Conservation (phyloP, 2,329 filamentous ascomycete genomes). For the Pseudogymnoascus destructans region DNA sequence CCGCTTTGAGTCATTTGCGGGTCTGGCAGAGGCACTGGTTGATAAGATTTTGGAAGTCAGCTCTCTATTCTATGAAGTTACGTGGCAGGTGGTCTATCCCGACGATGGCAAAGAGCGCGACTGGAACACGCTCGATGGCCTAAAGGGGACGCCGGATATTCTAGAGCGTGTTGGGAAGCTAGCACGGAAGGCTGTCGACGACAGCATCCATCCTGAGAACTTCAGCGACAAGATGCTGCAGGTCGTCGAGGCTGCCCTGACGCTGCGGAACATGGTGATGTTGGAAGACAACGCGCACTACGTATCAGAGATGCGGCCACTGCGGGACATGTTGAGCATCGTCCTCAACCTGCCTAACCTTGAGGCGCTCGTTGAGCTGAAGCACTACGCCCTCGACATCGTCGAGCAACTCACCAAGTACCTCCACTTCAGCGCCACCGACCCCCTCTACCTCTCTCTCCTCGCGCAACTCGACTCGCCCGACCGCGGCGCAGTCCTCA, state of each 20-base stretch:
- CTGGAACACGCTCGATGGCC: constrained; percentile 47
- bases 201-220: constrained; percentile 56
- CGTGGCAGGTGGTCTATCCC: constrained; percentile 68
- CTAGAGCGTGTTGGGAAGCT: constrained; percentile 58
- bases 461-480: constrained; percentile 49
- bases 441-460: constrained; percentile 68
- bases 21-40: constrained; percentile 75
- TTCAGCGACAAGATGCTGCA: constrained; percentile 60
- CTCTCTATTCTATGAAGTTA: constrained; percentile 65
- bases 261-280: constrained; percentile 93
- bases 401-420: constrained; percentile 81
- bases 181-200: constrained; percentile 46
- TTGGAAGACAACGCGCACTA: constrained; percentile 77
- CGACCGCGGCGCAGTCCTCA: constrained; percentile 73
- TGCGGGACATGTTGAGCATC: constrained; percentile 75
- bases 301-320: constrained; percentile 58
- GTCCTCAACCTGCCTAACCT: constrained; percentile 63
- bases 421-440: constrained; percentile 55
- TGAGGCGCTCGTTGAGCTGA: constrained; percentile 65
- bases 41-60: constrained; percentile 73
- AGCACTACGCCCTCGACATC: constrained; percentile 83
- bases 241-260: constrained; percentile 74
- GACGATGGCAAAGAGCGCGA: constrained; percentile 39
- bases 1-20: constrained; percentile 81
- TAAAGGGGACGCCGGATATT: constrained; percentile 56